Base-by-base conservation (phyloP, 2,329 filamentous ascomycete species). In the Sporothrix brunneoviolacea region DNA sequence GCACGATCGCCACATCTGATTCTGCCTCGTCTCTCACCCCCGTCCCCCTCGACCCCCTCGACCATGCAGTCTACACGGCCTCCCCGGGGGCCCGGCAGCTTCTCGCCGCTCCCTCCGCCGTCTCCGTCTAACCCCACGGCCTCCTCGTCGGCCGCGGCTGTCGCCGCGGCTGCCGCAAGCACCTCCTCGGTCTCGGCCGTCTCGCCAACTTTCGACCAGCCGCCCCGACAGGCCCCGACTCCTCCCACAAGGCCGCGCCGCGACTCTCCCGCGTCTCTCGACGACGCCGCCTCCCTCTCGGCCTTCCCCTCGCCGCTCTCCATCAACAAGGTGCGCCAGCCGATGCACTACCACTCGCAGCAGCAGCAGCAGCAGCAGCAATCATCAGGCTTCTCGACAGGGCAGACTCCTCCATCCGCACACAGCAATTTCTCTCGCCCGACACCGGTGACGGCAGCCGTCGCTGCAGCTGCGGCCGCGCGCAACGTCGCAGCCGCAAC, bases 351-450 rank as follows among this genome's bases (percentile, higher is more conserved):
- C 13, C 42, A 46, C 3, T 47, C 50, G 13, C 41, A 45, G 21
- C 39, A 21, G 8, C 24, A 44, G 12, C 45, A 48, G 36, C 32
- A 39, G 24, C 48, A 27, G 15, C 35, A 27, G 3, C 51, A 35
- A 75, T 78, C 56, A 16, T 66, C 69, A 49, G 79, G 73, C 65
- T n/a, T n/a, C n/a, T n/a, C n/a, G n/a, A n/a, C n/a, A n/a, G n/a
- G n/a, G 68, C 51, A 8, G 33, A 22, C 32, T n/a, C 50, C 18
- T 10, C 16, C 40, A 18, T 63, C 65, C 52, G 75, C 67, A 55
- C 71, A 72, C 19, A 76, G 77, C 53, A 81, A 79, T 69, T 83
- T 79, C 67, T 81, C 79, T 21, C 73, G 80, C 15, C 78, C 79
- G 36, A 72, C 67, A 6, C 66, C 63, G 56, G 63, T 43, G 60